Evolutionary conservation across 2,329 filamentous ascomycete species (phyloP).

Genomic region (Exophiala sp.): DNA sequence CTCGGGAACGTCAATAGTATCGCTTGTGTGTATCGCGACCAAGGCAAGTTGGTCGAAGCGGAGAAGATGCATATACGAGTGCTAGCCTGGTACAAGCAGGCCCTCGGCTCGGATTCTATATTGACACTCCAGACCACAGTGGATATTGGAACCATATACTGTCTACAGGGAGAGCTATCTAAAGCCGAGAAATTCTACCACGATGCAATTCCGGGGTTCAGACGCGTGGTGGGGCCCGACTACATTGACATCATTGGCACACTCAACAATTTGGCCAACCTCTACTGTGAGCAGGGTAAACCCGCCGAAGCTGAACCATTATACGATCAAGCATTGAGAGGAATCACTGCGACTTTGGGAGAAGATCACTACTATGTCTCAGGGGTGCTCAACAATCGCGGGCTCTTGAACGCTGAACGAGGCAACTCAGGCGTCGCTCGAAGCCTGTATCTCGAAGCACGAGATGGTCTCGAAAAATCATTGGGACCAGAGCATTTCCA

Average conservation of each 20-base stretch:
- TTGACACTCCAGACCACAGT: neutral
- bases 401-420: neutral
- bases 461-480: neutral
- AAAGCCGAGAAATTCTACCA: neutral
- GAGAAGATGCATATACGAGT: slow-evolving; percentile 28
- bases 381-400: neutral
- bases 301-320: neutral
- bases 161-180: neutral
- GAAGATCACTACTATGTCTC: neutral
- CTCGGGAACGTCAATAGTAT: slow-evolving; percentile 28
- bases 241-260: neutral
- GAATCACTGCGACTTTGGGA: neutral
- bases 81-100: too few species aligned
- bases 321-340: neutral
- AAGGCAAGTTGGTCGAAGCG: slow-evolving; percentile 27
- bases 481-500: neutral
- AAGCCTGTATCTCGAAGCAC: neutral
- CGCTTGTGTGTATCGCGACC: slow-evolving; percentile 24
- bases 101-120: too few species aligned
- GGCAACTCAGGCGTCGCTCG: neutral
- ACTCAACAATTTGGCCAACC: neutral
- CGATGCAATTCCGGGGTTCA: neutral
- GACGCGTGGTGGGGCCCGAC: neutral
- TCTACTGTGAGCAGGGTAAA: neutral
- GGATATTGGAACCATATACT: neutral